Evolutionary conservation across 768 basidiomycete genomes (phyloP), one percentile per base, ranked within the genome.

Genomic region (Ramaria sp.): DNA sequence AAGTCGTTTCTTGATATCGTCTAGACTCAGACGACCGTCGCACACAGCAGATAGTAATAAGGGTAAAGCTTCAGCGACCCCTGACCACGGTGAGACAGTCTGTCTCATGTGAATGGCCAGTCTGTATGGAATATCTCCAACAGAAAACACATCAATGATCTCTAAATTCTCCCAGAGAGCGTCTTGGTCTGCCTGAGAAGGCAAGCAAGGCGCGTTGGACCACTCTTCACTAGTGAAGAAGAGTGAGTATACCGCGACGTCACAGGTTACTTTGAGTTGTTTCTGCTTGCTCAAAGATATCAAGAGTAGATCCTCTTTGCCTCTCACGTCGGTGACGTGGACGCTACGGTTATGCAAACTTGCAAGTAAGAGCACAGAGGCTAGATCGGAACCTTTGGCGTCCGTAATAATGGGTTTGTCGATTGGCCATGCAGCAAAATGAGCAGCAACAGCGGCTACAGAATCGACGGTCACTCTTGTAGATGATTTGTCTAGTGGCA

Each of bases 371-470:
- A 99, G 78, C 36, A 97, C 78, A 0, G 95, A 96, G 1, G 96
- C 95, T 10, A 98, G 79, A 60, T 93, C 87, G 2, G 92, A 85
- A 12, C 89, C 85, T 64, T 85, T 85, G 20, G 96, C 95, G 64
- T 98, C 86, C 3, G 95, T 93, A 52, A 97, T 75, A 63, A 99
- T 89, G n/a, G 85, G 85, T 71, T 92, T 95, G 61, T 96, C 89
- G 3, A 69, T 60, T 0, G 94, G 85, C 95, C 96, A 98, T 1
- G 85, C 75, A 6, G 87, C 76, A 65, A 99, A 96, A 66, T 96
- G 89, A 10, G 81, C 76, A 0, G 94, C 90, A 48, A 94, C 79
- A 10, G 77, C 76, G 16, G 90, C 78, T 50, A 96, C 73, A 3
- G 70, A 64, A 20, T 68, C 71, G 15, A 67, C 69, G 36, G 62